These are phyloP conservation scores for Annulohypoxylon stygium DNA, from an alignment of 495 filamentous ascomycete species.

Conservation along the genomic window DNA sequence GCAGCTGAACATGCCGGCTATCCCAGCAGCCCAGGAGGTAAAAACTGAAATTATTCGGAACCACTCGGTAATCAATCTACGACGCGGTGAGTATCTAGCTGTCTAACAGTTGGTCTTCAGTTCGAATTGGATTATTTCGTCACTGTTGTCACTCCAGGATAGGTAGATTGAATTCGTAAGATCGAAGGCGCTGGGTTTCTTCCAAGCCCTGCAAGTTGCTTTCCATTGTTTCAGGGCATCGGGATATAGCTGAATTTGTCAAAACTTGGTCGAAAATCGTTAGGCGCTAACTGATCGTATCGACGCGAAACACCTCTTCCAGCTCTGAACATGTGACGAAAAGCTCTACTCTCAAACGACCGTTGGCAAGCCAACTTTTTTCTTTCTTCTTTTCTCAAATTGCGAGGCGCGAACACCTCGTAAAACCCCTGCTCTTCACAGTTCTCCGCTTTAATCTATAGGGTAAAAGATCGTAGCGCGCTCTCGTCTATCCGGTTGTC, in stretches of 20 bases:
- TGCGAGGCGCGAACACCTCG: slow-evolving; percentile 36
- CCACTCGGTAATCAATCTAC: background rate
- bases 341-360: slow-evolving; percentile 20
- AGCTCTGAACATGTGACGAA: slow-evolving; percentile 40
- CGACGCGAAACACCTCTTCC: slow-evolving; percentile 23
- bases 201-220: slow-evolving; percentile 4
- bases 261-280: slow-evolving; percentile 10
- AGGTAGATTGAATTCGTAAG: background rate
- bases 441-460: slow-evolving; percentile 42
- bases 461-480: slow-evolving; percentile 41
- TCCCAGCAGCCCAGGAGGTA: background rate
- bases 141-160: background rate
- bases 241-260: slow-evolving; percentile 9
- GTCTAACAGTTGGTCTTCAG: too few relatives aligned
- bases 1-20: background rate
- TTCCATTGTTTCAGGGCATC: slow-evolving; percentile 11
- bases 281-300: slow-evolving; percentile 22
- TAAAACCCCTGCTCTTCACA: slow-evolving; percentile 32
- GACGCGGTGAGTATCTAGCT: background rate
- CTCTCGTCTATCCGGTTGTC: slow-evolving; percentile 46
- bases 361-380: slow-evolving; percentile 24
- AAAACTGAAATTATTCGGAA: background rate
- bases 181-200: background rate
- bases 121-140: background rate
- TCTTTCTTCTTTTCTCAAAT: slow-evolving; percentile 23